Evolutionary conservation across 192 early-diverging fungal genomes (phyloP).

Genomic region (Backusella liffmaniae): DNA sequence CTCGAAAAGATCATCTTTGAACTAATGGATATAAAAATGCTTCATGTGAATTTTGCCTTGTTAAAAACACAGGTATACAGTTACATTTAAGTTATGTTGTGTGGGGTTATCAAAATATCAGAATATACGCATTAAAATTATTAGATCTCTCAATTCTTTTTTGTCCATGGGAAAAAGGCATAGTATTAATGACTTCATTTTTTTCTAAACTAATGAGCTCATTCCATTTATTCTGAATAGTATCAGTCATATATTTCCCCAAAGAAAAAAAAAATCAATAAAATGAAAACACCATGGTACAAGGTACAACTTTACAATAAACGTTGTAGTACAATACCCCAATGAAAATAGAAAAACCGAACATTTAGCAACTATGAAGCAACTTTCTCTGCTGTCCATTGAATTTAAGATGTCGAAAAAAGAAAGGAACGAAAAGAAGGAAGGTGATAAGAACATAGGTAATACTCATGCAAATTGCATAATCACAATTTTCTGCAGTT

Average conservation of each 20-base stretch:
- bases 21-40: background rate
- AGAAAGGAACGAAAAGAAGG: background rate
- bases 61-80: background rate
- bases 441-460: background rate
- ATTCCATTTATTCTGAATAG: background rate
- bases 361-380: background rate
- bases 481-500: background rate
- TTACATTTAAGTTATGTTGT: background rate
- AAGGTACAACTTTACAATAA: background rate
- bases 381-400: background rate
- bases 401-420: background rate
- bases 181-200: background rate
- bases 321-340: background rate
- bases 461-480: background rate
- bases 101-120: background rate
- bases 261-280: background rate
- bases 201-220: background rate
- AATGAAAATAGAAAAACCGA: background rate
- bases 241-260: background rate
- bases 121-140: background rate
- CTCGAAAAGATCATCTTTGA: background rate
- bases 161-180: slow-evolving; percentile 1
- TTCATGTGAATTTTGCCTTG: background rate
- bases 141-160: background rate
- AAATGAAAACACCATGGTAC: background rate